phyloP scores from a whole-genome alignment of 148 eudicot genomes.

The Drosera capensis region DNA sequence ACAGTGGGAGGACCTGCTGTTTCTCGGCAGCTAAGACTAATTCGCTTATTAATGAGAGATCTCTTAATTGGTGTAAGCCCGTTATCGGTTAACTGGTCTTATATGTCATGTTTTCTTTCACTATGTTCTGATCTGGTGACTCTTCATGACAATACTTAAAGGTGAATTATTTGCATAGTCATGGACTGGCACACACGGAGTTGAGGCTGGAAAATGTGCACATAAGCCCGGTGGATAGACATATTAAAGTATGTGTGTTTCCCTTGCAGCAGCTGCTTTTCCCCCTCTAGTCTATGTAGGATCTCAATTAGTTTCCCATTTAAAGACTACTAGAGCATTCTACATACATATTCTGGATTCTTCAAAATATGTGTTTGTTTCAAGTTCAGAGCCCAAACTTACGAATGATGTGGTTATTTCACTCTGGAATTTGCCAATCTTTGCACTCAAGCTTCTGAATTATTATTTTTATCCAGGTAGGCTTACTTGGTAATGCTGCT shows the following conservation, averaged over 20 bases:
- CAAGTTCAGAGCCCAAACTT: no score
- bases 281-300: no score
- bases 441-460: slow-evolving; percentile 6
- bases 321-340: no score
- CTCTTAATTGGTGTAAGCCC: slow-evolving; percentile 84
- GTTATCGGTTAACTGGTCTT: neutral
- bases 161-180: slow-evolving; percentile 98
- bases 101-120: neutral
- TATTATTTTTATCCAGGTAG: slow-evolving; percentile 42
- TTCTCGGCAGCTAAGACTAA: slow-evolving; percentile 74
- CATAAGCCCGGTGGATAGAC: slow-evolving; percentile 85
- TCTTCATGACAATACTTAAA: slow-evolving; percentile 12
- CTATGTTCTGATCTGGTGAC: neutral
- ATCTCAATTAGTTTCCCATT: no score
- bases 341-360: no score
- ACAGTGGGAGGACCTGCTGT: slow-evolving; percentile 93
- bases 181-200: slow-evolving; percentile 98
- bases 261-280: no score
- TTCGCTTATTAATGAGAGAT: slow-evolving; percentile 88
- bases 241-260: slow-evolving; percentile 91
- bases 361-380: neutral
- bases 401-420: no score
- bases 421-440: no score
- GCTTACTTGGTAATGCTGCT: slow-evolving; percentile 90
- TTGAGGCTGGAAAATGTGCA: slow-evolving; percentile 91